Evolutionary conservation across 1,284 basidiomycete genomes (phyloP).

Genomic region (Austroboletus olivaceoglutinosus): DNA sequence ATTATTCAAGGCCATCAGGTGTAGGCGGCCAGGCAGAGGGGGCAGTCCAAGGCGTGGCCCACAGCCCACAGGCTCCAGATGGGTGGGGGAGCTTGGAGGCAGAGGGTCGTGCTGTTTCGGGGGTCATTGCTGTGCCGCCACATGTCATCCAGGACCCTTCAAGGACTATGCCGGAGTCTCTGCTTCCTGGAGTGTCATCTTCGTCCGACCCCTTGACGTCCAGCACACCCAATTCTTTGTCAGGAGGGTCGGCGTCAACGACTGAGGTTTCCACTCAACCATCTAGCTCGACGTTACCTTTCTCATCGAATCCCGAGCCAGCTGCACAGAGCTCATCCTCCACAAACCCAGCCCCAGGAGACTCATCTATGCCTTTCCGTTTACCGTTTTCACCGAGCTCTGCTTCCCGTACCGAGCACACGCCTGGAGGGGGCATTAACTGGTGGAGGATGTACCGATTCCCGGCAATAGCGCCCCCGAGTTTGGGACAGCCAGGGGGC

Average conservation of each 20-base stretch:
- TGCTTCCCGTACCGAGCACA: slow-evolving; percentile 34
- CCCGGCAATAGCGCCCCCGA: slow-evolving; percentile 53
- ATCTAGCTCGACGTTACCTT: slow-evolving; percentile 3
- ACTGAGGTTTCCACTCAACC: slow-evolving; percentile 3
- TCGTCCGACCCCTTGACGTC: slow-evolving; percentile 9
- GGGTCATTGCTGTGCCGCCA: slow-evolving; percentile 22
- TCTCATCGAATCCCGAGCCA: slow-evolving; percentile 2
- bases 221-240: slow-evolving; percentile 5
- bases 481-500: slow-evolving; percentile 16
- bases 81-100: slow-evolving; percentile 12
- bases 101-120: slow-evolving; percentile 19
- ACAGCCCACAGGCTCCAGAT: slow-evolving; percentile 22
- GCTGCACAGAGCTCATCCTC: slow-evolving; percentile 2
- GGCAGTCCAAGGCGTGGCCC: slow-evolving; percentile 17
- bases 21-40: slow-evolving; percentile 6
- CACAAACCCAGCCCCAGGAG: slow-evolving; percentile 8
- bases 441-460: slow-evolving; percentile 81
- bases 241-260: slow-evolving; percentile 3
- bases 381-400: slow-evolving; percentile 29
- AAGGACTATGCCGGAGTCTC: slow-evolving; percentile 18
- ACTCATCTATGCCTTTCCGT: slow-evolving; percentile 31
- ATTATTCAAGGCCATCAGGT: slow-evolving; percentile 2
- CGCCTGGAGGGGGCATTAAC: slow-evolving; percentile 56
- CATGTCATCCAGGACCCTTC: slow-evolving; percentile 19
- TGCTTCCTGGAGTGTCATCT: slow-evolving; percentile 16